Base-by-base conservation (phyloP, 2,329 filamentous ascomycete species). In the Xylariaceae sp. region DNA sequence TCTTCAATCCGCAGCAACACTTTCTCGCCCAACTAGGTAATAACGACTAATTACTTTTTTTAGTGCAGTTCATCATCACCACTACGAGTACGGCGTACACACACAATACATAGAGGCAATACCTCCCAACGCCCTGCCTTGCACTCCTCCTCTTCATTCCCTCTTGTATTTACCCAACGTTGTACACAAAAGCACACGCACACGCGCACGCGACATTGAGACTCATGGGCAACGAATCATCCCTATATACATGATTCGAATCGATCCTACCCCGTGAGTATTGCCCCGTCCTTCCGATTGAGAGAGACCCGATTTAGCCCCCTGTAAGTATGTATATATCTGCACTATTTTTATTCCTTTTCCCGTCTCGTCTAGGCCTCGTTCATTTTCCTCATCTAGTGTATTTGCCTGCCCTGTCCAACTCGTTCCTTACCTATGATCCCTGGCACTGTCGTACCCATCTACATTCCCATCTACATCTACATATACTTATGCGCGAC, bases 401-500 rank as follows among this genome's bases (percentile, higher is more conserved):
- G 9, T 19, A 20, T 10, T 10, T 26, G 5, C 20, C 43, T n/a
- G n/a, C 43, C 43, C 6, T 7, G 4, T n/a, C 20, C 23, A 7
- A 19, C 43, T 18, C 43, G 20, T 44, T 21, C 32, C 40, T 40
- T 56, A 46, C 52, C 49, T 48, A 44, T 44, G 26, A 5, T 14
- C 32, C 32, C 32, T 16, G 32, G 32, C 14, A 37, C 32, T 3
- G 32, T 37, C 3, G 32, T 37, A 21, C 43, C 48, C 53, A 50
- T 50, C 45, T 50, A 52, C 21, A 50, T 48, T n/a, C n/a, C n/a
- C n/a, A n/a, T n/a, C n/a, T n/a, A n/a, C n/a, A n/a, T n/a, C n/a
- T n/a, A n/a, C n/a, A n/a, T n/a, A n/a, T n/a, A n/a, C n/a, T 32
- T 50, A 37, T 23, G 23, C 20, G 43, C 44, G 41, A 55, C 46